Base-by-base conservation (phyloP, 176 grass and related monocot species). In the Aegilops bicornis region DNA sequence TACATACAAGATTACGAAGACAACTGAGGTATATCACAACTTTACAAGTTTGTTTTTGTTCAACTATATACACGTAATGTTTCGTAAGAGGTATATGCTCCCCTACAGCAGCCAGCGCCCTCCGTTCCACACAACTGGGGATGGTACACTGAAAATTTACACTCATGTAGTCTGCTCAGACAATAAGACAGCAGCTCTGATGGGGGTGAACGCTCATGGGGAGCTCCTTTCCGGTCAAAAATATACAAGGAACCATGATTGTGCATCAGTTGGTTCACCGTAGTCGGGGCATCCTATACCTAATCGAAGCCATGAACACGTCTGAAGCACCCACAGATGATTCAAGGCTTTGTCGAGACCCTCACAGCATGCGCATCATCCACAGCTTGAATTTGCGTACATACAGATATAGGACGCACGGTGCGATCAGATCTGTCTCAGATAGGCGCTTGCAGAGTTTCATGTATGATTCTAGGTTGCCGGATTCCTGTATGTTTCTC, bases 301-400 rank as follows among this genome's bases (percentile, higher is more conserved):
- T 79, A 48, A 64, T 84, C 60, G 32, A 76, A 64, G 30, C 70
- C n/a, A 45, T 85, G 67, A 90, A 88, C 89, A 82, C 89, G 83
- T 92, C 80, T 81, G 92, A 40, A 84, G 68, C 69, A 91, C 80
- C 86, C 79, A 81, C n/a, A 91, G 67, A 77, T 52, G 64, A 85
- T 85, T 73, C 36, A 85, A 68, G 63, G 39, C 24, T 63, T 81
- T 27, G 13, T 40, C 64, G 40, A 79, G 67, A 37, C 72, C 43
- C 73, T 93, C 87, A 98, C 73, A 98, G 88, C 93, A 95, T 95
- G 84, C 91, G 94, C 29, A 89, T 83, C 87, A 98, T 92, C 96
- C 96, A 98, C 52, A 94, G 85, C 81, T 94, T 98, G 79, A 89
- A 89, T 83, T 94, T 92, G 31, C 79, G 78, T 87, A 98, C 86